Percentiles rank a stretch among this genome's conserved stretches.
Conservation (phyloP, 2,329 filamentous ascomycete species). For the Cercospora sp. region DNA sequence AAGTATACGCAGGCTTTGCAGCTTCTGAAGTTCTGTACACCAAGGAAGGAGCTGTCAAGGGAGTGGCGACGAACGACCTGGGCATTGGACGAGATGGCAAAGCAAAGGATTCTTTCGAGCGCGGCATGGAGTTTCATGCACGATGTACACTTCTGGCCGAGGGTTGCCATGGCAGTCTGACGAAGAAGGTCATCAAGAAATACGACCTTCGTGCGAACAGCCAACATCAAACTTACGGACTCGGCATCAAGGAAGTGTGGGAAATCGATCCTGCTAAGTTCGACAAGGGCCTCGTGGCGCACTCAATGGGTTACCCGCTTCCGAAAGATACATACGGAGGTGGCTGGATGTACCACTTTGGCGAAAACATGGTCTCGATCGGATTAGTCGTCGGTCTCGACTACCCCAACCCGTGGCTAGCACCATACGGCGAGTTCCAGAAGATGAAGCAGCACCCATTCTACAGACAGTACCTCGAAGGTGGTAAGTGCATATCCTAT, state of each 20-base stretch:
- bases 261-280: conserved; percentile 93
- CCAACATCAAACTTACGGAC: conserved; percentile 90
- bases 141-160: conserved; percentile 88
- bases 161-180: conserved; percentile 92
- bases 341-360: conserved; percentile 99
- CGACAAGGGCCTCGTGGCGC: conserved; percentile 76
- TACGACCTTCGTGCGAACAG: conserved; percentile 86
- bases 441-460: conserved; percentile 98
- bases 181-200: conserved; percentile 92
- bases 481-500: conserved; percentile 96
- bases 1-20: conserved; percentile 94
- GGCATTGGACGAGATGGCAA: conserved; percentile 79
- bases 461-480: conserved; percentile 82
- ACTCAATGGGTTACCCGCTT: conserved; percentile 91
- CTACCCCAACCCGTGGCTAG: conserved; percentile 95
- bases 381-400: conserved; percentile 91
- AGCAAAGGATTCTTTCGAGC: conserved; percentile 86
- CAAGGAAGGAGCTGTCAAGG: conserved; percentile 81
- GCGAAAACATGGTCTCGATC: conserved; percentile 90
- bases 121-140: conserved; percentile 98
- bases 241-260: conserved; percentile 97
- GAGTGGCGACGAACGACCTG: conserved; percentile 93
- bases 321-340: conserved; percentile 89
- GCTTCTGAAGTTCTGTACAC: conserved; percentile 90
- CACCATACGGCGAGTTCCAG: conserved; percentile 94